Evolutionary conservation across 2,329 filamentous ascomycete species (phyloP).

Genomic region (Arthrocladium fulminans): DNA sequence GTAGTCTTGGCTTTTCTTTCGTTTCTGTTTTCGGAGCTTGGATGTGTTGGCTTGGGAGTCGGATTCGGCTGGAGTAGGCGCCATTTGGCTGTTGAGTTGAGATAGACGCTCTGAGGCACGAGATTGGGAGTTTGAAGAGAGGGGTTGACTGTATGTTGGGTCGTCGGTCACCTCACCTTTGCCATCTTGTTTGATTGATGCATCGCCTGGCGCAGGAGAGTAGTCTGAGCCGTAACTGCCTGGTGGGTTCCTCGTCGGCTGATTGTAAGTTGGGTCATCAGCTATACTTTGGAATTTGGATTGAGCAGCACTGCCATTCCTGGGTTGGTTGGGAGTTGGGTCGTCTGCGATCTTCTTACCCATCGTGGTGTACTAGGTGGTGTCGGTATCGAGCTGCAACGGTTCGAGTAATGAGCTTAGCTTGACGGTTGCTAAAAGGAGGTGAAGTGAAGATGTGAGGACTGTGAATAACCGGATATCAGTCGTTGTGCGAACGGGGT

Average conservation of each 20-base stretch:
- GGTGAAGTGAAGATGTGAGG: too few relatives aligned
- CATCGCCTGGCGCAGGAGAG: background rate
- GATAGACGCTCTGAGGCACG: constrained; percentile 30
- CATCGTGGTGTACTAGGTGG: background rate
- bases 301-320: too few relatives aligned
- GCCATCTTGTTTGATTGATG: constrained; percentile 12
- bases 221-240: background rate
- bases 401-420: background rate
- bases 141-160: background rate
- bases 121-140: background rate
- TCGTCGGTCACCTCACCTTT: background rate
- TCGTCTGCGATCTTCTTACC: background rate
- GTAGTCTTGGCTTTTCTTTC: constrained; percentile 4
- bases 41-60: constrained; percentile 3
- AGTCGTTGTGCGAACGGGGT: too few relatives aligned
- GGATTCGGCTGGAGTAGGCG: constrained; percentile 14
- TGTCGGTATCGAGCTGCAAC: background rate
- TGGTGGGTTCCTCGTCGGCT: background rate
- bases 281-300: too few relatives aligned
- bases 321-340: background rate
- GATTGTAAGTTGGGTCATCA: constrained; percentile 3
- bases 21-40: constrained; percentile 1
- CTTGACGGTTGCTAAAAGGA: too few relatives aligned
- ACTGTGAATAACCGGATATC: too few relatives aligned
- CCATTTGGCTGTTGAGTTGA: constrained; percentile 41